phyloP scores from a whole-genome alignment of 257 asterid genomes.

The Lavandula angustifolia region DNA sequence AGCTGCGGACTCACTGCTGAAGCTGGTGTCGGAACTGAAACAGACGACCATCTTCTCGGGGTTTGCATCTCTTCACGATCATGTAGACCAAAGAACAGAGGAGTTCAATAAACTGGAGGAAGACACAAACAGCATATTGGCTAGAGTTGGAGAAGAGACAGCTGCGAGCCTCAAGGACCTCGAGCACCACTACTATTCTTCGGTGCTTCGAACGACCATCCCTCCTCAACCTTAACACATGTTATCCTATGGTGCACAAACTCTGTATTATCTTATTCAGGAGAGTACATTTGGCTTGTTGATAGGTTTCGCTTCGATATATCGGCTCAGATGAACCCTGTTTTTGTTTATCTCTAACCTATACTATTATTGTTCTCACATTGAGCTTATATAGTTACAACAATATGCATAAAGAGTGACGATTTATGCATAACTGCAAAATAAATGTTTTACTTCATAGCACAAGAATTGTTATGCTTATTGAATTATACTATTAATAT shows the following conservation, averaged over 20 bases:
- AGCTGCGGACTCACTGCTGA: conserved; percentile 84
- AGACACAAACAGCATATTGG: conserved; percentile 50
- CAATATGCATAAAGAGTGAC: too few relatives aligned
- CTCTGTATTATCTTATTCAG: neutral
- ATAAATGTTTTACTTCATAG: too few relatives aligned
- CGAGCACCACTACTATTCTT: conserved; percentile 76
- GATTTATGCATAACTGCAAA: too few relatives aligned
- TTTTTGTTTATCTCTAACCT: too few relatives aligned
- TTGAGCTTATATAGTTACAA: too few relatives aligned
- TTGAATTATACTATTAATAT: too few relatives aligned
- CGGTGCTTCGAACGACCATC: conserved; percentile 44
- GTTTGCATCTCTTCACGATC: conserved; percentile 80
- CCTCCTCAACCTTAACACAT: conserved; percentile 25
- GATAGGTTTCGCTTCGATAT: too few relatives aligned
- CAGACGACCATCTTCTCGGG: conserved; percentile 90
- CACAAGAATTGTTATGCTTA: too few relatives aligned
- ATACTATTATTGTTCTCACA: too few relatives aligned
- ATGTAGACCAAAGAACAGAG: conserved; percentile 82
- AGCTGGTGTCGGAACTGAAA: conserved; percentile 89
- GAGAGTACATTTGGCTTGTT: too few relatives aligned
- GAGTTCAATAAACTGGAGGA: conserved; percentile 65
- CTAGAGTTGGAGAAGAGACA: conserved; percentile 79
- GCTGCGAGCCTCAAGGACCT: conserved; percentile 81
- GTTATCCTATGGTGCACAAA: neutral
- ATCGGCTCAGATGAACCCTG: too few relatives aligned